Evolutionary conservation across 805 yeast species (phyloP).

Genomic region (Teunomyces pallodes): DNA sequence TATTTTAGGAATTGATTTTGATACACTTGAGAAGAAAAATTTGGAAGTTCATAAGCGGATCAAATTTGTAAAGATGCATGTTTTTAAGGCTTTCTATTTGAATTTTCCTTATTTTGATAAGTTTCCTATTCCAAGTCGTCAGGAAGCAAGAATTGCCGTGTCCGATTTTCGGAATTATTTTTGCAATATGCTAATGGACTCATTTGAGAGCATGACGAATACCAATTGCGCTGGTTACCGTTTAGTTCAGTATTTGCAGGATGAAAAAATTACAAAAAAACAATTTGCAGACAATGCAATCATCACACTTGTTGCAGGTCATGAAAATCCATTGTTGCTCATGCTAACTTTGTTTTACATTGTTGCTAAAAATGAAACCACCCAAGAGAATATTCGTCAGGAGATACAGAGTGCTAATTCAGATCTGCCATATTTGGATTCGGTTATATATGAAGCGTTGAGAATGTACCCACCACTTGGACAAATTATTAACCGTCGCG

Average conservation of each 20-base stretch:
- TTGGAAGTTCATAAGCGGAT: constrained; percentile 38
- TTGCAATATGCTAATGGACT: constrained; percentile 28
- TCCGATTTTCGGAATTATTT: constrained; percentile 37
- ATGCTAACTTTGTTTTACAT: constrained; percentile 46
- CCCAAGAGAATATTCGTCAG: constrained; percentile 31
- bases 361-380: constrained; percentile 39
- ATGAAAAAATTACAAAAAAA: constrained; percentile 36
- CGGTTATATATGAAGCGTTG: constrained; percentile 46
- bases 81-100: constrained; percentile 53
- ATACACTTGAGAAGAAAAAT: constrained; percentile 29
- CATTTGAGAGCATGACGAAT: constrained; percentile 7
- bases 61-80: constrained; percentile 47
- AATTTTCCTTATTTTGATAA: constrained; percentile 55
- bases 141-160: constrained; percentile 43
- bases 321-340: constrained; percentile 58
- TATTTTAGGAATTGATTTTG: constrained; percentile 49
- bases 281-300: constrained; percentile 55
- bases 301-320: constrained; percentile 59
- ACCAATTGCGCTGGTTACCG: constrained; percentile 37
- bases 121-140: constrained; percentile 48
- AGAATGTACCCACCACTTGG: constrained; percentile 57
- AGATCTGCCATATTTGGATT: constrained; percentile 22
- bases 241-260: constrained; percentile 37
- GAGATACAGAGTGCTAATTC: constrained; percentile 7
- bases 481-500: constrained; percentile 51